Base-by-base conservation (phyloP, 2,329 filamentous ascomycete species). In the Trichoderma atroviride region DNA sequence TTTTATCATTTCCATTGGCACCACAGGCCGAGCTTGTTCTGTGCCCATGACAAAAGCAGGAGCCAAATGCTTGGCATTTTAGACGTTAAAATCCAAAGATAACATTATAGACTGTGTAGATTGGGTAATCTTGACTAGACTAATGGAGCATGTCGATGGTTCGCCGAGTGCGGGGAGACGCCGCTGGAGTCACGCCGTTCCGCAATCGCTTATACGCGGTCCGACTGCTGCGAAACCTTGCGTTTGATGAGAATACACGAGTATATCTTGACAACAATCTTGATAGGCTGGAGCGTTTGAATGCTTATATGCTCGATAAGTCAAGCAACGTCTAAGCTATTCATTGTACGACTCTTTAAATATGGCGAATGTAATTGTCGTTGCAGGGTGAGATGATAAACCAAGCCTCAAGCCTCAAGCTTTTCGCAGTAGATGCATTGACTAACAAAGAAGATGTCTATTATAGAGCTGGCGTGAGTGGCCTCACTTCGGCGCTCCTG, bases 401-500 rank as follows among this genome's bases (percentile, higher is more conserved):
- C n/a, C 9, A 14, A 22, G n/a, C 27, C 27, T 24, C 31, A 50
- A 29, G 22, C 19, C 24, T 33, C 31, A 33, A 10, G 31, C 33
- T 11, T 19, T 58, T 40, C 24, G 4, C 4, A 1, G 11, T 22
- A n/a, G 4, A 57, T 13, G 35, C 3, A n/a, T 29, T 24, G 1
- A 29, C 19, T 37, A 33, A 56, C 6, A 29, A 22, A 40, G 27
- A n/a, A 31, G 6, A 47, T 29, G n/a, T 9, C 1, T 59, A 10
- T 33, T 35, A 4, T 13, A 82, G 81, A 27, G 85, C 84, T 55
- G 85, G 85, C 35, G 85, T 87, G 56, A 81, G 81, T 35, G 85
- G 85, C 70, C 79, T 87, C 70, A 87, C 85, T 16, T 81, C 83
- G 55, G 85, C 85, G 3, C 76, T 86, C 53, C 75, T 85, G 57